Base-by-base conservation (phyloP, 2,329 filamentous ascomycete genomes). In the Drechslerella dactyloides region DNA sequence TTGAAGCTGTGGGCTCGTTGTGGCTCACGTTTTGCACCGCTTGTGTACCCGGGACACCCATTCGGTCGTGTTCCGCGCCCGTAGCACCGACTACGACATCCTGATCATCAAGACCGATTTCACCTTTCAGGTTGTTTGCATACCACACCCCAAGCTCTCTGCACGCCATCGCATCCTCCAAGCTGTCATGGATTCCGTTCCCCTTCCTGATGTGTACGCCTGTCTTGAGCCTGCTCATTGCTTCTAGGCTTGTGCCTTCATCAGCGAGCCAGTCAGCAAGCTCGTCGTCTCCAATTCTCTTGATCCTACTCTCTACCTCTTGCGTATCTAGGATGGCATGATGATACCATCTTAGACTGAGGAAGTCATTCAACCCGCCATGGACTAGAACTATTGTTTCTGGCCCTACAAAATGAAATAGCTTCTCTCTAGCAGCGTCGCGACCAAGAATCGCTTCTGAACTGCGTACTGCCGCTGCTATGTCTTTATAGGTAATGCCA, bases 311-410 rank as follows among this genome's bases (percentile, higher is more conserved):
- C 30, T 70, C 73, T 21, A 68, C 63, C 40, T 80, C 51, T 37
- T 79, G 75, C 0, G 83, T 83, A 74, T 85, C 84, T 17, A 85
- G 77, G 0, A 85, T 76, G 0, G 73, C 63, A 0, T 61, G 59
- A 73, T 85, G 84, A 11, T 83, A 81, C 82, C 82, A 84, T n/a
- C 83, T 78, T 70, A 85, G 75, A 0, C 80, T 77, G 0, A 75
- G 74, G 17, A 85, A 74, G 69, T 85, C 83, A 37, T 79, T 78
- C 8, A 80, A 75, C 0, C 79, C 80, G 0, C 78, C 79, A 58
- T 86, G 84, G 0, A 81, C 81, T 1, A 86, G 78, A 5, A 86
- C 78, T 7, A 85, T 78, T 0, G 84, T 86, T 0, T 81, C 74
- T 0, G 80, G 80, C 0, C 81, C 80, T 2, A 85, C 79, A 59